Conservation (phyloP, 495 filamentous ascomycete genomes). For the Neurospora sp. region DNA sequence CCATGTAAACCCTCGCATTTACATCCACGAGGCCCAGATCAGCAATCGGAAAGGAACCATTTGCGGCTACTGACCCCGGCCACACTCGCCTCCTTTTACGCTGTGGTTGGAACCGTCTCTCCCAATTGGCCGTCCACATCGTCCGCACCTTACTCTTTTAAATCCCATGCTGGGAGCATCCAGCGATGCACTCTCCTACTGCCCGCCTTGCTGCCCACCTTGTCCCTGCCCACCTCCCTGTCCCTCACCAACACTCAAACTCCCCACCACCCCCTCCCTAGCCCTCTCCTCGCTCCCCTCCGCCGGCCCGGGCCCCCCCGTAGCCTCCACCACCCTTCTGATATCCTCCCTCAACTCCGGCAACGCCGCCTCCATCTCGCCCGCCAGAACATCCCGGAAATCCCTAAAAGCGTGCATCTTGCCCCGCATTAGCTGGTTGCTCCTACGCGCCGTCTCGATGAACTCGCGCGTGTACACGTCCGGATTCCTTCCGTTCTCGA, state of each 20-base stretch:
- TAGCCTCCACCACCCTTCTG: slow-evolving; percentile 45
- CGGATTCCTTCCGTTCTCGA: slow-evolving; percentile 87
- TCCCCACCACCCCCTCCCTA: not conserved
- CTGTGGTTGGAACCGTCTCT: not conserved
- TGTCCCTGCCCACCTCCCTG: not conserved
- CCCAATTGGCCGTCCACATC: not conserved
- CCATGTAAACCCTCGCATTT: not conserved
- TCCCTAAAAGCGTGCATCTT: slow-evolving; percentile 68
- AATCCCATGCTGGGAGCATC: not conserved
- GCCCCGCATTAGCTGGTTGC: slow-evolving; percentile 78
- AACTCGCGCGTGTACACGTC: slow-evolving; percentile 98
- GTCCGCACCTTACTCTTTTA: not conserved
- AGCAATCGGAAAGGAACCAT: not conserved
- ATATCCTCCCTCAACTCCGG: slow-evolving; percentile 70
- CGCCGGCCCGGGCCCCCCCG: slow-evolving; percentile 15
- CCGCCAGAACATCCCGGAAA: slow-evolving; percentile 74
- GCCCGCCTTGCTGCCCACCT: not conserved
- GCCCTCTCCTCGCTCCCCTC: not conserved
- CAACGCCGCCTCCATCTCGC: slow-evolving; percentile 68
- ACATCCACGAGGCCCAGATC: not conserved
- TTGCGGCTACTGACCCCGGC: not conserved
- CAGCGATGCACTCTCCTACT: not conserved
- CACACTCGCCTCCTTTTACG: not conserved
- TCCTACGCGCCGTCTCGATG: slow-evolving; percentile 76
- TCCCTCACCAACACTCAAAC: not conserved